Evolutionary conservation across 2,329 filamentous ascomycete species (phyloP).

Genomic region (Akanthomyces muscarius): DNA sequence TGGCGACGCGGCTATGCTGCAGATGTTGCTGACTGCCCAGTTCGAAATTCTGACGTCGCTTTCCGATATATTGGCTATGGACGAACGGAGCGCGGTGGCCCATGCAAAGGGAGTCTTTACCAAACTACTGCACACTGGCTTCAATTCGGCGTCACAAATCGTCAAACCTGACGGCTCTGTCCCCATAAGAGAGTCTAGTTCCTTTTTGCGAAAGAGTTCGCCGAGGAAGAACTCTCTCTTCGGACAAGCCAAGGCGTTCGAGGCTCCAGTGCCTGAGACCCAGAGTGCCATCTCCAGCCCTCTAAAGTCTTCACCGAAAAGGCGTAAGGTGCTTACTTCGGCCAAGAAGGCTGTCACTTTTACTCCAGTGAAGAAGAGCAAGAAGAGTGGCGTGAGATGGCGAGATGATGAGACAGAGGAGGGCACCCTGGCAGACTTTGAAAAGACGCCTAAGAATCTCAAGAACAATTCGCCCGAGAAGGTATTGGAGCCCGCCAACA

Average conservation of each 20-base stretch:
- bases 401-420: conserved; percentile 82
- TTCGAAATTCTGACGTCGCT: conserved; percentile 87
- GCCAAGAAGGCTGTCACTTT: conserved; percentile 70
- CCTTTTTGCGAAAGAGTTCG: conserved; percentile 68
- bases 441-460: conserved; percentile 77
- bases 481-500: conserved; percentile 44
- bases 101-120: conserved; percentile 74
- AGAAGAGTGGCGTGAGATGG: conserved; percentile 78
- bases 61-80: conserved; percentile 75
- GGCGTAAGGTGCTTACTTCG: conserved; percentile 62
- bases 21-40: conserved; percentile 81
- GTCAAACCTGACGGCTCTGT: conserved; percentile 80
- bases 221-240: conserved; percentile 57
- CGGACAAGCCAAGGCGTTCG: conserved; percentile 35
- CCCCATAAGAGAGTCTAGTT: conserved; percentile 60
- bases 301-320: conserved; percentile 72
- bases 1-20: conserved; percentile 72
- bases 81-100: conserved; percentile 74
- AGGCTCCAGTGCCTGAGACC: conserved; percentile 36
- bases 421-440: conserved; percentile 82
- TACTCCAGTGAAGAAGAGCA: conserved; percentile 72
- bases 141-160: conserved; percentile 70
- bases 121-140: conserved; percentile 73
- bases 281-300: conserved; percentile 43
- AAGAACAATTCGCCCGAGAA: conserved; percentile 52